Conservation (phyloP, 2,329 filamentous ascomycete genomes). For the Claviceps maximensis region DNA sequence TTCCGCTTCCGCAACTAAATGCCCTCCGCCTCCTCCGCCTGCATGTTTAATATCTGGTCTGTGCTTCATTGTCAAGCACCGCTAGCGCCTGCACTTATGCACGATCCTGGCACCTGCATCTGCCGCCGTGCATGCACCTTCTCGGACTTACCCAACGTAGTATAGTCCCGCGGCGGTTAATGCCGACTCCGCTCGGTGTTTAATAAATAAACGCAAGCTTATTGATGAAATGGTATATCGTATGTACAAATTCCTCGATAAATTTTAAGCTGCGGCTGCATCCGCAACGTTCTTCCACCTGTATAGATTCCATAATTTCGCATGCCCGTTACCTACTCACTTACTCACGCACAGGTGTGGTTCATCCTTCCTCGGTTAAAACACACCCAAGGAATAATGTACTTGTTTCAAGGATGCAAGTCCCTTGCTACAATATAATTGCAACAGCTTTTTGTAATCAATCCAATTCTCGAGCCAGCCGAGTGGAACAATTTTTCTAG, state of each 20-base stretch:
- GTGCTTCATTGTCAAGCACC: too few species aligned
- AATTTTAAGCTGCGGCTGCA: background rate
- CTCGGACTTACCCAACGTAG: conserved; percentile 12
- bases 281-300: background rate
- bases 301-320: too few species aligned
- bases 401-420: background rate
- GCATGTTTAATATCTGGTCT: background rate
- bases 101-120: conserved; percentile 6
- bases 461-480: background rate
- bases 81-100: conserved; percentile 5
- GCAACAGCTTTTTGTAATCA: background rate
- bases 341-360: too few species aligned
- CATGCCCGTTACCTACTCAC: too few species aligned
- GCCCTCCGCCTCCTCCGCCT: conserved; percentile 5
- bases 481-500: background rate
- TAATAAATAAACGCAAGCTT: background rate
- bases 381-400: too few species aligned
- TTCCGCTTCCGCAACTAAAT: conserved; percentile 6
- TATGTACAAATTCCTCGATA: too few species aligned
- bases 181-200: background rate
- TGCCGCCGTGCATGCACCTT: conserved; percentile 5
- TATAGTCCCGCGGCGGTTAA: background rate
- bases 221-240: too few species aligned
- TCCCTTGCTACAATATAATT: background rate
- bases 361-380: background rate